Evolutionary conservation across 257 asterid genomes (phyloP).

Genomic region (Solanum commersonii): DNA sequence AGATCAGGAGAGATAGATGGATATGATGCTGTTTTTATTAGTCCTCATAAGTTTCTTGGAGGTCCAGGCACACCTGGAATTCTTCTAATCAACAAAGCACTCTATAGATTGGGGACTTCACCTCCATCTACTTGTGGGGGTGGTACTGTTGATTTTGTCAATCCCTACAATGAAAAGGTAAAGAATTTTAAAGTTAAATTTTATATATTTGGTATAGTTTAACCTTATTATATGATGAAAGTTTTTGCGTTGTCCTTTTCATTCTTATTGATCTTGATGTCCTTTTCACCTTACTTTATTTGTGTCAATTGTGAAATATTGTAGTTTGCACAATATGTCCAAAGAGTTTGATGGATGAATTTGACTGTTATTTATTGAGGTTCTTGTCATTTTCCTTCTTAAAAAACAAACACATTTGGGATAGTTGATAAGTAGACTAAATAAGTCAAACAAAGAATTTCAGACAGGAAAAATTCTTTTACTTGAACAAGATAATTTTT

Average conservation of each 20-base stretch:
- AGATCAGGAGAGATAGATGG: conserved; percentile 42
- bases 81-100: conserved; percentile 35
- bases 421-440: not conserved
- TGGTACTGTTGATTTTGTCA: conserved; percentile 56
- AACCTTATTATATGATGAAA: not conserved
- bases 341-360: not conserved
- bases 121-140: conserved; percentile 80
- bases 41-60: conserved; percentile 67
- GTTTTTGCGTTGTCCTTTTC: too few species aligned
- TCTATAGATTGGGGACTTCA: conserved; percentile 36
- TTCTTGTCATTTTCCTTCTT: not conserved
- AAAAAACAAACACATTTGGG: not conserved
- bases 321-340: not conserved
- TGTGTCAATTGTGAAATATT: not conserved
- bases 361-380: not conserved
- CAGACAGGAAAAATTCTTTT: not conserved
- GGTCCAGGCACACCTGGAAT: conserved; percentile 80
- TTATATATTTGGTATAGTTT: not conserved
- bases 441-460: not conserved
- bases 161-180: conserved; percentile 30
- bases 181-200: not conserved
- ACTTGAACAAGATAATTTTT: not conserved
- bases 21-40: conserved; percentile 33
- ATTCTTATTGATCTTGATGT: not conserved
- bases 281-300: not conserved